Evolutionary conservation across 176 grass and related monocot species (phyloP), one percentile per base, ranked within the genome.

Genomic region (Aegilops sharonensis): DNA sequence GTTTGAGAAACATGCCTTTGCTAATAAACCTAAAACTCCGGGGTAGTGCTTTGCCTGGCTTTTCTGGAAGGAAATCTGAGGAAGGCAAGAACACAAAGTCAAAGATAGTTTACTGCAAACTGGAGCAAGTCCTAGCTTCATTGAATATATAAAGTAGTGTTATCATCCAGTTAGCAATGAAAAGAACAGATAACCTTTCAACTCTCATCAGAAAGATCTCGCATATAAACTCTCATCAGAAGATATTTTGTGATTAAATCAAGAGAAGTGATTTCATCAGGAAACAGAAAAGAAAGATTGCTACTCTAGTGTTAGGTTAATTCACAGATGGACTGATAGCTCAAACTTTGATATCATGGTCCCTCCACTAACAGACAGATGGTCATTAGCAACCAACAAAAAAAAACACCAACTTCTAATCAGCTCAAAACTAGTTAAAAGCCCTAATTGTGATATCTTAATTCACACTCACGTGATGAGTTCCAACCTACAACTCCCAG

Each of bases 21-120:
- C 83, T 29, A 98, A 42, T 80, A 89, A 52, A 56, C 93, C 91
- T 59, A 94, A 88, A 86, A 94, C 94, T 75, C 96, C 96, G 34
- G 61, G 86, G 34, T 86, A 27, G 39, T 95, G 84, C 72, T 83
- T 86, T 79, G 90, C 65, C 83, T 89, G 88, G 31, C 90, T 66
- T 31, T 81, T 89, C 76, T 87, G 25, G 80, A 98, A 92, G 79
- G 93, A 86, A 84, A 98, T 87, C 93, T 98, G 90, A 81, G 34
- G 31, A 18, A 83, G 32, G 27, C 21, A 87, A 81, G 64, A 87
- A 78, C 37, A 29, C 75, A 25, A 8, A 56, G 64, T 88, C 34
- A 86, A n/a, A 78, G 52, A 75, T 15, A 70, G 50, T 85, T 83
- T 75, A 91, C 56, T 59, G 32, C 13, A 85, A 67, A 67, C 13